phyloP scores from a whole-genome alignment of 306 rosid species.

The Hylodesmum podocarpum region DNA sequence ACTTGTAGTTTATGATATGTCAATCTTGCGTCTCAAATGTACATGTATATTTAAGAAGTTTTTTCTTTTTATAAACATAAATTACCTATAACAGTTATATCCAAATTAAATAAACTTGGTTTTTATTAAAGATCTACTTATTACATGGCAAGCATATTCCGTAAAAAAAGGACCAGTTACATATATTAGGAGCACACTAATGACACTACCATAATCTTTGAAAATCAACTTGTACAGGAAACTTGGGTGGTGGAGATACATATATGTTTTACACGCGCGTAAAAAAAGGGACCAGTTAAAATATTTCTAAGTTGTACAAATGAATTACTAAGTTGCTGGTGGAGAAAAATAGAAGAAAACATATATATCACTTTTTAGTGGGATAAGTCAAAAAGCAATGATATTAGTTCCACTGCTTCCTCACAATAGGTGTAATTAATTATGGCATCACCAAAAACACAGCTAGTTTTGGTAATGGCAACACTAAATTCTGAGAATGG shows the following conservation, averaged over 20 bases:
- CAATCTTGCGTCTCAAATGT: background rate
- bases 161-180: background rate
- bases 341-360: background rate
- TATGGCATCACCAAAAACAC: conserved; percentile 13
- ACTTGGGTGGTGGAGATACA: no score
- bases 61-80: background rate
- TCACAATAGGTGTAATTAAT: conserved; percentile 30
- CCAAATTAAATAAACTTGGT: no score
- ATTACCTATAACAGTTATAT: no score
- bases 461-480: conserved; percentile 14
- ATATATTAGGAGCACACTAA: background rate
- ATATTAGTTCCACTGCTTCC: conserved; percentile 26
- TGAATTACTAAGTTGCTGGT: background rate
- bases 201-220: background rate
- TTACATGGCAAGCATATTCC: background rate
- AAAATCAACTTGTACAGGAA: background rate
- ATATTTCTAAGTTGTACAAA: no score
- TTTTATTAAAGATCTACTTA: no score
- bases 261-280: no score
- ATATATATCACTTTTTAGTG: conserved; percentile 25
- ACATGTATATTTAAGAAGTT: background rate
- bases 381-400: conserved; percentile 40
- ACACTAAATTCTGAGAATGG: background rate
- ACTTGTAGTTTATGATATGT: background rate
- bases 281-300: no score